Evolutionary conservation across 371 early-diverging fungal species (phyloP).

Genomic region (Synchytrium microbalum): DNA sequence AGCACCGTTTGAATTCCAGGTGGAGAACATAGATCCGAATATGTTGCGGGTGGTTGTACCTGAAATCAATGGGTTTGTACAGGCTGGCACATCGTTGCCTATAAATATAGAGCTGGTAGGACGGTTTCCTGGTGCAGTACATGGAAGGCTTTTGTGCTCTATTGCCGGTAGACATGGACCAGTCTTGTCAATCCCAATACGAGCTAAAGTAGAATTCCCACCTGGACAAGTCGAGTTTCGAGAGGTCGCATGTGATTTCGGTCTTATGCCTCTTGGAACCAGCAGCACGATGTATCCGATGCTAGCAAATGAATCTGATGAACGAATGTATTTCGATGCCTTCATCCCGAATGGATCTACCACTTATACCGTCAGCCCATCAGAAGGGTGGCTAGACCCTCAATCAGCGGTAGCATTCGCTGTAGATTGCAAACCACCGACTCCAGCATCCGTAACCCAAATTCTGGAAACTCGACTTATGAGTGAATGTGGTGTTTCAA

Average conservation of each 20-base stretch:
- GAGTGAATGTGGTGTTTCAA: neutral
- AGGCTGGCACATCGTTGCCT: neutral
- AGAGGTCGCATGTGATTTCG: conserved; percentile 27
- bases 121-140: conserved; percentile 22
- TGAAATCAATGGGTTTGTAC: neutral
- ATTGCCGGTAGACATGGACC: conserved; percentile 28
- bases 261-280: conserved; percentile 31
- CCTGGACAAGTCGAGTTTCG: conserved; percentile 24
- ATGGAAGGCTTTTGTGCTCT: conserved; percentile 24
- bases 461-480: neutral
- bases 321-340: conserved; percentile 12
- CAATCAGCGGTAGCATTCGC: neutral
- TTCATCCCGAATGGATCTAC: conserved; percentile 8
- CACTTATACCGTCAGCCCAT: conserved; percentile 15
- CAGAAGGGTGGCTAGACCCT: conserved; percentile 17
- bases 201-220: conserved; percentile 17
- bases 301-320: conserved; percentile 18
- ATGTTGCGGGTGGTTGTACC: conserved; percentile 14
- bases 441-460: neutral
- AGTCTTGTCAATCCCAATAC: conserved; percentile 21
- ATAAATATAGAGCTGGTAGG: conserved; percentile 19
- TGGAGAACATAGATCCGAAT: conserved; percentile 20
- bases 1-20: conserved; percentile 20
- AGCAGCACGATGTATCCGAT: conserved; percentile 16
- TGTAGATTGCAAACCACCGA: neutral